phyloP scores from a whole-genome alignment of 768 basidiomycete genomes.

The Termitomyces eurrhizus region DNA sequence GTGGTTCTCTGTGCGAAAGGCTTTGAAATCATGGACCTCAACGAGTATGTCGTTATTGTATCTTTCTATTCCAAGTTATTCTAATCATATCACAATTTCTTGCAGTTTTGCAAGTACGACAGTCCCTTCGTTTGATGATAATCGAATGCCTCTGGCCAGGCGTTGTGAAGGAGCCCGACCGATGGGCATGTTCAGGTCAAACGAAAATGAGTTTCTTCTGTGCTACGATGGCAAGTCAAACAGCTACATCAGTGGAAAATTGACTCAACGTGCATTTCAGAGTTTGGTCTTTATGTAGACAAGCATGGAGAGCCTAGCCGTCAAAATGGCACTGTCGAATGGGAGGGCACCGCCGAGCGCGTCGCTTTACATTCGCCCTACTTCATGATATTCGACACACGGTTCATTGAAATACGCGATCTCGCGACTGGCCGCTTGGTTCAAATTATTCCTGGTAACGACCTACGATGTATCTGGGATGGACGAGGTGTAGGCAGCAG shows the following conservation, averaged over 20 bases:
- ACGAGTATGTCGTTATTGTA: conserved; percentile 57
- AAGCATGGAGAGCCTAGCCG: conserved; percentile 90
- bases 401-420: conserved; percentile 91
- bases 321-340: conserved; percentile 75
- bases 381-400: conserved; percentile 83
- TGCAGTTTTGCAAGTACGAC: conserved; percentile 82
- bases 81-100: not conserved
- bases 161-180: conserved; percentile 86
- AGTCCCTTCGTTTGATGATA: conserved; percentile 77
- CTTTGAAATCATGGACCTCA: conserved; percentile 96
- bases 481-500: conserved; percentile 59
- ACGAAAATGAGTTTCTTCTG: conserved; percentile 88
- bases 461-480: conserved; percentile 90
- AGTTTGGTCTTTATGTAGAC: conserved; percentile 93
- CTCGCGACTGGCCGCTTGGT: conserved; percentile 77
- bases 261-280: conserved; percentile 31
- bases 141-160: conserved; percentile 67
- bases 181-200: conserved; percentile 91
- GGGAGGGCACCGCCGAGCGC: conserved; percentile 90
- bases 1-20: conserved; percentile 92
- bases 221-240: conserved; percentile 81
- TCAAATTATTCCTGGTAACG: conserved; percentile 82
- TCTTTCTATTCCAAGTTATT: not conserved
- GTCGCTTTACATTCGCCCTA: conserved; percentile 91
- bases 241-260: not conserved